phyloP scores from a whole-genome alignment of 257 asterid species.

The Lycium barbarum region DNA sequence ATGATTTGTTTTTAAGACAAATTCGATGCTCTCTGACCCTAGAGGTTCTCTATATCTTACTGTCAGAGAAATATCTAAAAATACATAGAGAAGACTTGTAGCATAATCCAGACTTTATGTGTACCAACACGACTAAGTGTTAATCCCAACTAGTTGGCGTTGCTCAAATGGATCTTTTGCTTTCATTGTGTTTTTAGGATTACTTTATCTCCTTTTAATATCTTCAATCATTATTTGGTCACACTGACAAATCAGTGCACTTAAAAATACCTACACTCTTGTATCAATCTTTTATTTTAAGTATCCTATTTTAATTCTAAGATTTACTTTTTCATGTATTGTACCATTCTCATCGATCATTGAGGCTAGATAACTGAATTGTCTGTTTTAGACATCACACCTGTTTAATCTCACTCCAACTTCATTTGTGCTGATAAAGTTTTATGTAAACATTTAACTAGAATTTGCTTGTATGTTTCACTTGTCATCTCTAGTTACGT shows the following conservation, averaged over 20 bases:
- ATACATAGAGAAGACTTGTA: neutral
- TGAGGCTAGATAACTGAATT: neutral
- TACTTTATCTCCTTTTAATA: neutral
- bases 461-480: neutral
- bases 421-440: neutral
- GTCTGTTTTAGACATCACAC: neutral
- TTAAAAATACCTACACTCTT: neutral
- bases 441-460: neutral
- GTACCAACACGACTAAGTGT: neutral
- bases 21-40: neutral
- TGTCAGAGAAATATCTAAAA: neutral
- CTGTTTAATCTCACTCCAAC: neutral
- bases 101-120: neutral
- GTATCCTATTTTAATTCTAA: neutral
- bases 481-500: neutral
- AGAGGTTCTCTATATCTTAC: neutral
- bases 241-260: neutral
- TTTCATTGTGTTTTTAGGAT: neutral
- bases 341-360: neutral
- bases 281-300: neutral
- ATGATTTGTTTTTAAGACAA: constrained; percentile 17
- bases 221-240: neutral
- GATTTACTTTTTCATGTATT: neutral
- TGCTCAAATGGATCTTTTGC: constrained; percentile 7
- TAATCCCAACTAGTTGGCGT: neutral